Percentiles rank a stretch among this genome's conserved stretches.
These are phyloP conservation scores for Smittium culicis DNA, from an alignment of 371 early-diverging fungal genomes.

Conservation along the genomic window DNA sequence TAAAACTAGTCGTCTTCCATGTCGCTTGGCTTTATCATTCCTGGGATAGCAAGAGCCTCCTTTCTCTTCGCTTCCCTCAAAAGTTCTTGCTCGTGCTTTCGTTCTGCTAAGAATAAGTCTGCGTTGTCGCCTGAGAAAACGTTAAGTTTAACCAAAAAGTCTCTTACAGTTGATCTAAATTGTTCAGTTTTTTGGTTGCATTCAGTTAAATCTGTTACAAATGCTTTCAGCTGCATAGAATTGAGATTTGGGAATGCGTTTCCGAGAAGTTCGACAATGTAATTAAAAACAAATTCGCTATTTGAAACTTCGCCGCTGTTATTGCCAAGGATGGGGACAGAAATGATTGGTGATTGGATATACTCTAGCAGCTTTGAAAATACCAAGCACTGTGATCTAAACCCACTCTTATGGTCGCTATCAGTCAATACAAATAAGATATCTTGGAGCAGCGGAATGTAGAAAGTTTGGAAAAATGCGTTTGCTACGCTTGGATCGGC, in stretches of 20 bases:
- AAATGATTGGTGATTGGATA: constrained; percentile 64
- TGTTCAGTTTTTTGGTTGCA: constrained; percentile 54
- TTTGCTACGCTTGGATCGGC: constrained; percentile 65
- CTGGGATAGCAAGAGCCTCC: constrained; percentile 79
- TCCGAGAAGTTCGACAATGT: constrained; percentile 60
- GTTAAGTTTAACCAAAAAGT: constrained; percentile 92
- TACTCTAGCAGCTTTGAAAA: constrained; percentile 75
- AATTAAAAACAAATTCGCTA: constrained; percentile 58
- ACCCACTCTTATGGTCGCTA: constrained; percentile 93
- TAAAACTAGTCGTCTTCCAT: too few relatives aligned
- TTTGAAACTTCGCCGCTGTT: constrained; percentile 60
- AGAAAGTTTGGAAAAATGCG: constrained; percentile 81
- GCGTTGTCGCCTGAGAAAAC: constrained; percentile 60
- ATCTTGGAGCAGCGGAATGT: constrained; percentile 76
- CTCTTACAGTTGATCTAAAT: constrained; percentile 87
- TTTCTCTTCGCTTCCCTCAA: constrained; percentile 68
- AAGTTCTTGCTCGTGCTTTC: constrained; percentile 69
- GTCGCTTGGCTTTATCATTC: constrained; percentile 91
- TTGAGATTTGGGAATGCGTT: constrained; percentile 88
- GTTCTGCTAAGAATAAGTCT: constrained; percentile 81
- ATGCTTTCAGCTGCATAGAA: constrained; percentile 68
- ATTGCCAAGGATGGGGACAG: constrained; percentile 65
- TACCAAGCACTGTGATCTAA: constrained; percentile 79
- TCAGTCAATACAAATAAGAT: constrained; percentile 93
- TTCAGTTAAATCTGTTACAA: constrained; percentile 77